Evolutionary conservation across 1,284 basidiomycete genomes (phyloP).

Genomic region (Melampsora larici-populina): DNA sequence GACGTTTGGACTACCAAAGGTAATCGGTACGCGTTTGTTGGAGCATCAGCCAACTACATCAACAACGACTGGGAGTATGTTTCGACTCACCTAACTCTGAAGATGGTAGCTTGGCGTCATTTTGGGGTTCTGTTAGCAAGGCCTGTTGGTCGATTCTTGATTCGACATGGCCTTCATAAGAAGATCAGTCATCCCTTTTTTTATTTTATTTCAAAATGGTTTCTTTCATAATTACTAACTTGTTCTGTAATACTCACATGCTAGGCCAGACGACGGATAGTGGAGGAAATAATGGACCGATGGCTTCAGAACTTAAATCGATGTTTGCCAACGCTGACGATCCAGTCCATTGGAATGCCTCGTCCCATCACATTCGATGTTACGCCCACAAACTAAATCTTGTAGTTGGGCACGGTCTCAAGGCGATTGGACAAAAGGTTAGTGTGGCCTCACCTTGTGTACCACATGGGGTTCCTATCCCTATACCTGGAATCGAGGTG

Average conservation of each 20-base stretch:
- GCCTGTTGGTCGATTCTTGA: neutral
- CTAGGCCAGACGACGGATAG: neutral
- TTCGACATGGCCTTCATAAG: too few relatives aligned
- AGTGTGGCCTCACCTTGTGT: too few relatives aligned
- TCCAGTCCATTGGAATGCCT: neutral
- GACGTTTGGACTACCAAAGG: too few relatives aligned
- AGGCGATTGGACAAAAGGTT: too few relatives aligned
- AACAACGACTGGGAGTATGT: neutral
- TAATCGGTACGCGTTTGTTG: conserved; percentile 9
- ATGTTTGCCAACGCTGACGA: neutral
- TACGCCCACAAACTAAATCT: neutral
- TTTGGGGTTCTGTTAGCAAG: neutral
- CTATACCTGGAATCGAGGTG: too few relatives aligned
- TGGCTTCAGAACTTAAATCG: neutral
- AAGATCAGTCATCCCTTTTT: too few relatives aligned
- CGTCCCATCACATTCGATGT: neutral
- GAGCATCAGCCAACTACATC: neutral
- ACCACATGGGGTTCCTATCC: too few relatives aligned
- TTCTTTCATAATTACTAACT: too few relatives aligned
- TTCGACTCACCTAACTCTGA: neutral
- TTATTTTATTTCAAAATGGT: too few relatives aligned
- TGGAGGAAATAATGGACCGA: neutral
- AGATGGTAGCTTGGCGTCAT: conserved; percentile 7
- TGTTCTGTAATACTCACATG: neutral
- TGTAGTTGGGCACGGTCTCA: neutral